Evolutionary conservation across 176 grass and related monocot genomes (phyloP).

Genomic region (Oryza brachyantha): DNA sequence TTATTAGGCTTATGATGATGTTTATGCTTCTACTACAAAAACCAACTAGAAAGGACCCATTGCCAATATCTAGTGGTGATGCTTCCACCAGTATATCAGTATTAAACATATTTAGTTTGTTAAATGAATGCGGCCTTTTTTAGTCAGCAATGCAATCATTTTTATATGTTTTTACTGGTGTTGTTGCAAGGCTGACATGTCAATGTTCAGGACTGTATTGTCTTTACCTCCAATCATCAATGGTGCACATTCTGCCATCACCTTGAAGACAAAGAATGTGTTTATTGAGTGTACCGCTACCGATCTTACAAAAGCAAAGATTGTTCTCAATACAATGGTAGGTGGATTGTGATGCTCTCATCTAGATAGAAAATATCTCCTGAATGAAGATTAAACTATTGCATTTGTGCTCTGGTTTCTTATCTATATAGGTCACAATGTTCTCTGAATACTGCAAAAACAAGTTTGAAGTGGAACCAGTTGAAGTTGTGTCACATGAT

Average conservation of each 20-base stretch:
- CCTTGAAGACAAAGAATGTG: constrained; percentile 74
- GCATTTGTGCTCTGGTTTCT: constrained; percentile 18
- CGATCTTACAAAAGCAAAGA: constrained; percentile 95
- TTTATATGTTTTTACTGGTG: constrained; percentile 2
- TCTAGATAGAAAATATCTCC: constrained; percentile 12
- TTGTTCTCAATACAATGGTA: constrained; percentile 99
- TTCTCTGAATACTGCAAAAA: constrained; percentile 85
- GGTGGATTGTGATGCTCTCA: constrained; percentile 14
- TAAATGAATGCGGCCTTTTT: constrained; percentile 15
- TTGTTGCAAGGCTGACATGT: constrained; percentile 5
- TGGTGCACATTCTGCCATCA: constrained; percentile 90
- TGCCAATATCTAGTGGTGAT: not conserved
- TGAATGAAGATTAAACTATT: constrained; percentile 25
- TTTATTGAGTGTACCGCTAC: constrained; percentile 98
- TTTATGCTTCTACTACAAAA: not conserved
- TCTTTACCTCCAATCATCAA: constrained; percentile 95
- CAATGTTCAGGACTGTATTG: constrained; percentile 72
- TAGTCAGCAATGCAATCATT: not conserved
- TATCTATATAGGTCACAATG: constrained; percentile 79
- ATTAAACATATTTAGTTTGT: not conserved
- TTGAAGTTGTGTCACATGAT: constrained; percentile 72
- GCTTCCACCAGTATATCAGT: constrained; percentile 1
- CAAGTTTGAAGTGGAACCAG: constrained; percentile 94
- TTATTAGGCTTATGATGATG: not conserved
- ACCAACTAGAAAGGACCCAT: not conserved